Evolutionary conservation across 2,329 filamentous ascomycete species (phyloP).

Genomic region (Penicillium occitanis): DNA sequence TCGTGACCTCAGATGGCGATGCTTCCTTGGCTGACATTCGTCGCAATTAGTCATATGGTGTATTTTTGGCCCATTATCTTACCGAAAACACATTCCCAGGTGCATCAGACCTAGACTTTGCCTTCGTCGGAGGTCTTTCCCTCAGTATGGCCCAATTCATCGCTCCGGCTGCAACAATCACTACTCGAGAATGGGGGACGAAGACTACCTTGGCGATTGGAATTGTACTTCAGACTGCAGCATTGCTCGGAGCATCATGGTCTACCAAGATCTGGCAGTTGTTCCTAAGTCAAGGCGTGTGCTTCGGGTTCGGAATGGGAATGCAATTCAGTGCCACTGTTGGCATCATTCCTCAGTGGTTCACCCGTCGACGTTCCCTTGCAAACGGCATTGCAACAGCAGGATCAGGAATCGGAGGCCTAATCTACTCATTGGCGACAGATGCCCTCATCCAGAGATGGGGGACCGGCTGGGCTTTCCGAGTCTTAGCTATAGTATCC

Average conservation of each 20-base stretch:
- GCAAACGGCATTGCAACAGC: constrained; percentile 61
- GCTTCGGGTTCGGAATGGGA: constrained; percentile 63
- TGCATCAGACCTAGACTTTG: constrained; percentile 56
- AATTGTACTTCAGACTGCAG: constrained; percentile 54
- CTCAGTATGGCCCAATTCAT: constrained; percentile 60
- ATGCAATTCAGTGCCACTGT: constrained; percentile 61
- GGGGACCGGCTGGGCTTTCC: constrained; percentile 60
- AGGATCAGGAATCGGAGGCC: constrained; percentile 59
- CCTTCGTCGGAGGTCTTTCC: constrained; percentile 61
- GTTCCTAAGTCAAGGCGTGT: constrained; percentile 60
- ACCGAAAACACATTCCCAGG: constrained; percentile 55
- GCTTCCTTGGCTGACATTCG: neutral
- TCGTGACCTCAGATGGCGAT: neutral
- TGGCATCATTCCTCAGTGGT: constrained; percentile 62
- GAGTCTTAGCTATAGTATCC: constrained; percentile 55
- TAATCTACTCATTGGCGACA: constrained; percentile 60
- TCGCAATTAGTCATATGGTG: constrained; percentile 49
- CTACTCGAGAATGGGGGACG: constrained; percentile 55
- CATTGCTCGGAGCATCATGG: constrained; percentile 54
- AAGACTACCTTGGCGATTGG: constrained; percentile 57
- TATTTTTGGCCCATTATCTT: constrained; percentile 62
- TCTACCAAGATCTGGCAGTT: constrained; percentile 60
- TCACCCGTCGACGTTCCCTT: constrained; percentile 56
- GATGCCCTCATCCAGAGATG: constrained; percentile 58
- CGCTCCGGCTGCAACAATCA: constrained; percentile 56